Conservation (phyloP, 2,329 filamentous ascomycete genomes). For the Talaromyces sp. region DNA sequence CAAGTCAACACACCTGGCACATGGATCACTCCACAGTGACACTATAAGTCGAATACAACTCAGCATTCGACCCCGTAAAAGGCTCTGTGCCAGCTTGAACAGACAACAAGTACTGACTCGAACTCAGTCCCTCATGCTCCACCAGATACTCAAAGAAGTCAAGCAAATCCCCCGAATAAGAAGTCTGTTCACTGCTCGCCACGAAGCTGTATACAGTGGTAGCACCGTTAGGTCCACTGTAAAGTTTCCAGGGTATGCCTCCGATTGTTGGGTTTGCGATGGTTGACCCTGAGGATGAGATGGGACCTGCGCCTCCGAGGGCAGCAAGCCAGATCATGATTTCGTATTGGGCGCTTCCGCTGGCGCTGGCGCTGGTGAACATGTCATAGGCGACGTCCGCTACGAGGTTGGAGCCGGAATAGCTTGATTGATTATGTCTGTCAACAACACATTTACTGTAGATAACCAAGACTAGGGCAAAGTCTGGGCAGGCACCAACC, state of each 20-base stretch:
- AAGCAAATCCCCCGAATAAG: slow-evolving; percentile 54
- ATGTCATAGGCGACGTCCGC: slow-evolving; percentile 60
- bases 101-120: slow-evolving; percentile 50
- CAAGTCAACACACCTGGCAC: not conserved
- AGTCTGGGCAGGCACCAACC: slow-evolving; percentile 21
- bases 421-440: slow-evolving; percentile 29
- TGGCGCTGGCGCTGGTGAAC: slow-evolving; percentile 50
- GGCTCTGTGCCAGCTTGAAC: slow-evolving; percentile 40
- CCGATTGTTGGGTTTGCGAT: slow-evolving; percentile 52
- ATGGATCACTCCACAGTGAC: slow-evolving; percentile 15
- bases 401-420: slow-evolving; percentile 47
- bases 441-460: too few species aligned
- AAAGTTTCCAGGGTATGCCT: slow-evolving; percentile 55
- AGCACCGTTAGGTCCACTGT: slow-evolving; percentile 54
- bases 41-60: slow-evolving; percentile 28
- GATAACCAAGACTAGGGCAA: too few species aligned
- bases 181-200: slow-evolving; percentile 42
- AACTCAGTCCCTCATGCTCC: slow-evolving; percentile 29
- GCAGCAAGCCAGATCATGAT: slow-evolving; percentile 63
- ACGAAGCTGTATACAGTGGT: slow-evolving; percentile 59
- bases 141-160: slow-evolving; percentile 55
- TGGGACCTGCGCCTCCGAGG: slow-evolving; percentile 54
- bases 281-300: slow-evolving; percentile 44
- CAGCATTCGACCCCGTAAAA: slow-evolving; percentile 28
- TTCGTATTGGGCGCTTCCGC: slow-evolving; percentile 51